phyloP scores from a whole-genome alignment of 768 basidiomycete genomes.

The Serpula lacrymans region DNA sequence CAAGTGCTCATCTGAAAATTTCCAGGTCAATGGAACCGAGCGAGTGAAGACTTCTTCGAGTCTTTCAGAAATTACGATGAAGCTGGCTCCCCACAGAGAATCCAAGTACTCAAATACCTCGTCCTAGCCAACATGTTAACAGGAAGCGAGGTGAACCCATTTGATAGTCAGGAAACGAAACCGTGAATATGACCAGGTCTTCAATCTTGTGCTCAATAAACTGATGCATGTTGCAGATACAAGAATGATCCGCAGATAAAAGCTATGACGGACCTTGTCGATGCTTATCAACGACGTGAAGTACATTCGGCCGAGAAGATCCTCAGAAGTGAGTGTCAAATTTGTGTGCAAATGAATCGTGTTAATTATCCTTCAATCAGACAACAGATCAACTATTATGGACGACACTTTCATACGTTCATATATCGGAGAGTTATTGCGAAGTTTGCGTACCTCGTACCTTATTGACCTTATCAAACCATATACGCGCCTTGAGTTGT shows the following conservation, averaged over 20 bases:
- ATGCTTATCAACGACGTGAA: slow-evolving; percentile 94
- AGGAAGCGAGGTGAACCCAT: slow-evolving; percentile 97
- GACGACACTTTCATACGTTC: slow-evolving; percentile 89
- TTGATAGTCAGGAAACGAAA: slow-evolving; percentile 99
- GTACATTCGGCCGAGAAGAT: slow-evolving; percentile 98
- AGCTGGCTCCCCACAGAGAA: slow-evolving; percentile 92
- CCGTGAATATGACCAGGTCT: slow-evolving; percentile 57
- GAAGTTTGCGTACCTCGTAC: slow-evolving; percentile 92
- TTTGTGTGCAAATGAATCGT: not conserved
- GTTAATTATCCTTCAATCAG: slow-evolving; percentile 37
- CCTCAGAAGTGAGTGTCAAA: slow-evolving; percentile 60
- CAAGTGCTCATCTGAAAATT: slow-evolving; percentile 3
- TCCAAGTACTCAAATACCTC: slow-evolving; percentile 97
- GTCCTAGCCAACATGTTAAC: slow-evolving; percentile 98
- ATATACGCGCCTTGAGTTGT: slow-evolving; percentile 90
- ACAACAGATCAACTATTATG: slow-evolving; percentile 94
- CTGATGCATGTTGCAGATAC: slow-evolving; percentile 52
- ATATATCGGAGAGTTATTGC: slow-evolving; percentile 96
- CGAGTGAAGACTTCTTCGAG: slow-evolving; percentile 98
- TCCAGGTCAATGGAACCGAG: slow-evolving; percentile 91
- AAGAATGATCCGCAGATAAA: slow-evolving; percentile 95
- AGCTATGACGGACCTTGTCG: slow-evolving; percentile 96
- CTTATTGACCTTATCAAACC: slow-evolving; percentile 98
- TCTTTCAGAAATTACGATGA: slow-evolving; percentile 99
- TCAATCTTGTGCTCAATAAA: not conserved